Conservation (phyloP, 257 asterid genomes). For the Vinca minor region DNA sequence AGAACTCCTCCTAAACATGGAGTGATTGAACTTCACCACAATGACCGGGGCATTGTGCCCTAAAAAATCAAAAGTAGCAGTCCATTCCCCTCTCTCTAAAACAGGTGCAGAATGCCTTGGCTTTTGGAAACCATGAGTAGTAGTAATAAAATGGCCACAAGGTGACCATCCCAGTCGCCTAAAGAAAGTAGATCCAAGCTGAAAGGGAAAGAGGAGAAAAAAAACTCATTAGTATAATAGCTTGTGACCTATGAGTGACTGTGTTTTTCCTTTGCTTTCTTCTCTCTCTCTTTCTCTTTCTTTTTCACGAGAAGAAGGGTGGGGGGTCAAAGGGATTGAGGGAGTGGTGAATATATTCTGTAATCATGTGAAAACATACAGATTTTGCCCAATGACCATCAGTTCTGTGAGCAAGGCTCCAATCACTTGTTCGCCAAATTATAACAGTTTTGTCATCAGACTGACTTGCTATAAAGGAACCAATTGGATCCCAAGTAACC, state of each 20-base stretch:
- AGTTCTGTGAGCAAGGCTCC: conserved; percentile 97
- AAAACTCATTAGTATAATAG: conserved; percentile 9
- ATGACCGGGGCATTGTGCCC: conserved; percentile 97
- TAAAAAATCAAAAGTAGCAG: conserved; percentile 95
- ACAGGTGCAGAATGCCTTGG: conserved; percentile 99
- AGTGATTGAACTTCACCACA: conserved; percentile 87
- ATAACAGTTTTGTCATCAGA: conserved; percentile 98
- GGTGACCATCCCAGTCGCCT: conserved; percentile 99
- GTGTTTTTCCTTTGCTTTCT: neutral
- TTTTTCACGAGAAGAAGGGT: too few species aligned
- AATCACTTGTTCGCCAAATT: conserved; percentile 94
- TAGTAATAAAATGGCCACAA: conserved; percentile 93
- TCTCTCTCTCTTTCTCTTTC: too few species aligned
- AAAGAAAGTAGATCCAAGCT: conserved; percentile 99
- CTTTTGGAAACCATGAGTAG: conserved; percentile 96
- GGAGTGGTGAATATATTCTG: conserved; percentile 2
- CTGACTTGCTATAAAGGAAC: conserved; percentile 97
- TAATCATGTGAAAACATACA: conserved; percentile 35
- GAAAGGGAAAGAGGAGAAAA: conserved; percentile 20
- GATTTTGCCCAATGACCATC: conserved; percentile 99
- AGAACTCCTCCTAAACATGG: conserved; percentile 67
- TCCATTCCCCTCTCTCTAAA: conserved; percentile 99
- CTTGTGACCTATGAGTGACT: too few species aligned
- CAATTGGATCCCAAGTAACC: conserved; percentile 98
- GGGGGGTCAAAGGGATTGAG: neutral